Evolutionary conservation across 2,329 filamentous ascomycete genomes (phyloP).

Genomic region (Paecilomyces sp.): DNA sequence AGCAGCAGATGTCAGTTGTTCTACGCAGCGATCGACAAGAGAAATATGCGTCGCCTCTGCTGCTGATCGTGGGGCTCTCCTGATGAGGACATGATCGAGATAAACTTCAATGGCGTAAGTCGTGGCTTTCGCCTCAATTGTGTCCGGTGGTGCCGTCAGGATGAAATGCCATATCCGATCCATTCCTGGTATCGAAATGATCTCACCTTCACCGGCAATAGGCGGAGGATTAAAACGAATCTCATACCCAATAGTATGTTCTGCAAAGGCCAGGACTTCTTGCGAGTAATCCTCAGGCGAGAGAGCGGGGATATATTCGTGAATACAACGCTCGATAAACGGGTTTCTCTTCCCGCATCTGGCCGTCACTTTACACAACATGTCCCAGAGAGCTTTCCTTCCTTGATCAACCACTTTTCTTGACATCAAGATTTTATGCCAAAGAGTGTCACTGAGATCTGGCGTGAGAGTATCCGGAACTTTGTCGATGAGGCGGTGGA

Average conservation of each 20-base stretch:
- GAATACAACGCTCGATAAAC: slow-evolving; percentile 39
- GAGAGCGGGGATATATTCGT: slow-evolving; percentile 33
- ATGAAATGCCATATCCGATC: slow-evolving; percentile 82
- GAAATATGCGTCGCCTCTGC: slow-evolving; percentile 57
- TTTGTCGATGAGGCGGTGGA: slow-evolving; percentile 52
- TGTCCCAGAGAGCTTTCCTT: slow-evolving; percentile 62
- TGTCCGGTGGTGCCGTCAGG: slow-evolving; percentile 57
- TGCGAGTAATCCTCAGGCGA: slow-evolving; percentile 29
- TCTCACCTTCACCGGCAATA: slow-evolving; percentile 31
- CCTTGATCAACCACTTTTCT: slow-evolving; percentile 53
- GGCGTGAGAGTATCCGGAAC: slow-evolving; percentile 56
- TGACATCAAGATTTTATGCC: slow-evolving; percentile 65
- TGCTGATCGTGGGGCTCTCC: slow-evolving; percentile 36
- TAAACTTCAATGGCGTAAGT: slow-evolving; percentile 68
- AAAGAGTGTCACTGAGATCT: slow-evolving; percentile 58
- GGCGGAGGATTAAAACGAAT: slow-evolving; percentile 52
- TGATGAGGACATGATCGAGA: slow-evolving; percentile 45
- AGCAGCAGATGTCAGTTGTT: slow-evolving; percentile 60
- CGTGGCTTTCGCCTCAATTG: slow-evolving; percentile 63
- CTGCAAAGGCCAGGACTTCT: slow-evolving; percentile 36
- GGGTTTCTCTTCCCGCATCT: slow-evolving; percentile 23
- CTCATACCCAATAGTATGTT: slow-evolving; percentile 37
- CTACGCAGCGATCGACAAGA: slow-evolving; percentile 66
- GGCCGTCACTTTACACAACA: slow-evolving; percentile 44
- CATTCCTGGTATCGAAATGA: slow-evolving; percentile 41